Percentiles rank a stretch among this genome's conserved stretches.
phyloP scores from a whole-genome alignment of 352 stramenopile genomes.

The Phytophthora sp. region DNA sequence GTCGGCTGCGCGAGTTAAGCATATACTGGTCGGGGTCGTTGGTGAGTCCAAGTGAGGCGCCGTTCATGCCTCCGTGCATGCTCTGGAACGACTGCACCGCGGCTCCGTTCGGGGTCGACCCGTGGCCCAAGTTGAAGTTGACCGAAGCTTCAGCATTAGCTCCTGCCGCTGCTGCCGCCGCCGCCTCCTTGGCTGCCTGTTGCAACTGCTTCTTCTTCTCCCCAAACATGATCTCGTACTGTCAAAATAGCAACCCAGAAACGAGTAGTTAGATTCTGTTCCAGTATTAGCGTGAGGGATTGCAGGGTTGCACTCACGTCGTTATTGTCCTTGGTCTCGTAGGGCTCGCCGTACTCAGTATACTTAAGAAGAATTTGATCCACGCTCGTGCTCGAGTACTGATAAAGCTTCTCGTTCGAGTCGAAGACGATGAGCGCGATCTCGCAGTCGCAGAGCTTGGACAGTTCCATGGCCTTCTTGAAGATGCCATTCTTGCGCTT shows the following conservation, averaged over 20 bases:
- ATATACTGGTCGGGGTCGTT: slow-evolving; percentile 78
- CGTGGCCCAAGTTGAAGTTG: slow-evolving; percentile 44
- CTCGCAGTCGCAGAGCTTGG: slow-evolving; percentile 88
- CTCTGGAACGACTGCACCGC: slow-evolving; percentile 43
- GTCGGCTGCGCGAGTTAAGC: slow-evolving; percentile 44
- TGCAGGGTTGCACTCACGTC: too few species aligned
- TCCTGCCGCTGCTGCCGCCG: slow-evolving; percentile 35
- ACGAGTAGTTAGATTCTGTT: too few species aligned
- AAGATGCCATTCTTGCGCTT: slow-evolving; percentile 89
- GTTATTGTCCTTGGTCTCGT: slow-evolving; percentile 85
- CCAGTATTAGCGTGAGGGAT: too few species aligned
- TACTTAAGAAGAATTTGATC: slow-evolving; percentile 89
- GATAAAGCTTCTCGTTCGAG: slow-evolving; percentile 87
- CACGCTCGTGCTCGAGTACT: slow-evolving; percentile 84
- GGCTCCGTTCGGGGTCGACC: slow-evolving; percentile 26
- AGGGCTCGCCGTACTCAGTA: slow-evolving; percentile 84
- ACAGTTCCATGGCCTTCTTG: slow-evolving; percentile 89
- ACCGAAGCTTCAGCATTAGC: slow-evolving; percentile 37
- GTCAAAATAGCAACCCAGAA: slow-evolving; percentile 9
- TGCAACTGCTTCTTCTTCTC: slow-evolving; percentile 77
- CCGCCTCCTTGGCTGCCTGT: slow-evolving; percentile 51
- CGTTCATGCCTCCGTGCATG: slow-evolving; percentile 41
- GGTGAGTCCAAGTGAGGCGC: slow-evolving; percentile 51
- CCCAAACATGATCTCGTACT: slow-evolving; percentile 87
- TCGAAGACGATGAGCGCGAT: slow-evolving; percentile 89